Base-by-base conservation (phyloP, 805 yeast genomes). In the Candida manassasensis region DNA sequence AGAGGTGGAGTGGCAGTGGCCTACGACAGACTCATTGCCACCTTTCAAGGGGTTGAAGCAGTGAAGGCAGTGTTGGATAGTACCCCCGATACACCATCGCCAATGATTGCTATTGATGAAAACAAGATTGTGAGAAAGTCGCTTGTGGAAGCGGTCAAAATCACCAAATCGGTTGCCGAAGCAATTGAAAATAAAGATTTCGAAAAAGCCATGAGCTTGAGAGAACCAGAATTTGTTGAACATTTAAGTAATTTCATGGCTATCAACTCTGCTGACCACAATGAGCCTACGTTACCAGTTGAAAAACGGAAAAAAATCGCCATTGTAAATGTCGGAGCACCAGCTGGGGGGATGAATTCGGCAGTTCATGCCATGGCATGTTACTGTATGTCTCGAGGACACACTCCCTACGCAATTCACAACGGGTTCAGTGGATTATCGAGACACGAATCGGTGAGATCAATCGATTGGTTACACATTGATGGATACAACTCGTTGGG, bases 1-100 rank as follows among this genome's bases (percentile, higher is more conserved):
- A 79, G 98, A 65, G 98, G 98, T 67, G 98, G 98, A 61, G 77
- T 95, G 30, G 97, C 98, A 16, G 96, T 89, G 37, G 97, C 97
- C 2, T 86, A 74, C 50, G 98, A 93, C 60, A 77, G 98, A 56
- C 62, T 83, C 55, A 64, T 93, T 49, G 96, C 97, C 26, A 90
- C 98, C 12, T 60, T 90, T 48, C 98, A 93, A 69, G 98, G 97
- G 62, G 96, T 90, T 27, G 97, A 88, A 51, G 97, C 98, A 6
- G 95, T 93, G 14, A 81, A 83, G 41, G 97, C 97, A 2, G 90
- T 93, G 13, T 69, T 93, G 49, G 88, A 83, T 35, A 69, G 83
- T 37, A 86, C 95, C 7, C 96, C 96, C 19, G 82, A 79, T 1
- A 84, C 90, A 3, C 97, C 97, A 26, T 84, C 96, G 8, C 97